Evolutionary conservation across 495 filamentous ascomycete species (phyloP), one percentile per base, ranked within the genome.

Genomic region (Antarctomyces pellizariae): DNA sequence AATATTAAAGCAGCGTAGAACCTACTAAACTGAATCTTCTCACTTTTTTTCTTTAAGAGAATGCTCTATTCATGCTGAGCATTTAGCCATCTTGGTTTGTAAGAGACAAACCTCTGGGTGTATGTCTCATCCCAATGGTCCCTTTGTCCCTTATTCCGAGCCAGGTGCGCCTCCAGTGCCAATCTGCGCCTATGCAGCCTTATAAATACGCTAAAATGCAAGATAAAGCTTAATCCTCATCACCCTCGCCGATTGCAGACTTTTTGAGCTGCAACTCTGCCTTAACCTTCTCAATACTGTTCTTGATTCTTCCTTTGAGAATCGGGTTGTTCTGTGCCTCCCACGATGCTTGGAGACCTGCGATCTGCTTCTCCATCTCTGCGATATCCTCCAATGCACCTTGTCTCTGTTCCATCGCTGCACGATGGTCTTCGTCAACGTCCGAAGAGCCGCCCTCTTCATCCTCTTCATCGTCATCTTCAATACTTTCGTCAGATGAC

Each of bases 251-350:
- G 21, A 66, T 48, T 3, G 57, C 48, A 4, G 53, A 51, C 45
- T 51, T 56, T 49, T 73, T 75, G 19, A 73, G 43, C 23, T 52
- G 46, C 17, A 71, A 52, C 41, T 74, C 66, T 18, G 45, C 44
- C 44, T 56, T 48, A 30, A 67, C 35, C 14, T 53, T 61, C 39
- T 53, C 49, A 26, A 68, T 57, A 33, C 50, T 65, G n/a, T 42
- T 45, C 35, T 53, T 47, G 16, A 69, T 34, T 8, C 66, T 51
- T 37, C 52, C 54, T 40, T 49, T 55, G 38, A 73, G 42, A 29
- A 71, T 49, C 6, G 46, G 44, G 32, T 57, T 59, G 1, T 28
- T 39, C 21, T 52, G 42, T 5, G 32, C 36, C 11, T 41, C 34
- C 14, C 56, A 36, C 28, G 62, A 44, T 6, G 38, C 39, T 26